Evolutionary conservation across 805 yeast species (phyloP).

Genomic region (Wickerhamiella nectarea): DNA sequence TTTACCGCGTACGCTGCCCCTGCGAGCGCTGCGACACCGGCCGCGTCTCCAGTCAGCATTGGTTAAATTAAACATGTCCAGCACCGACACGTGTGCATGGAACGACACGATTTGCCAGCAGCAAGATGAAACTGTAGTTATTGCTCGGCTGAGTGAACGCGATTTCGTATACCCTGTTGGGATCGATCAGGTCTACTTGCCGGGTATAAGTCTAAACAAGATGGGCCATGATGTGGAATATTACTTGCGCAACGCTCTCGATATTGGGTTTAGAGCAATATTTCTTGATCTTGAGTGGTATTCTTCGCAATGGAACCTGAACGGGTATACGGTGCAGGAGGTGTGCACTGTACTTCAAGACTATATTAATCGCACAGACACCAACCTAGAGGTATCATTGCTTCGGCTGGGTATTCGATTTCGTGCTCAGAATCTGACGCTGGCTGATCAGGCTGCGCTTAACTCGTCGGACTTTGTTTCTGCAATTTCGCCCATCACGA

Average conservation of each 20-base stretch:
- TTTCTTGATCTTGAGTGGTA: conserved; percentile 42
- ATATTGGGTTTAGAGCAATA: conserved; percentile 27
- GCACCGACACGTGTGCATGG: conserved; percentile 6
- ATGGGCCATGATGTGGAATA: conserved; percentile 1
- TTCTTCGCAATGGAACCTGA: conserved; percentile 32
- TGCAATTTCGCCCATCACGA: background rate
- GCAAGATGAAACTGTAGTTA: conserved; percentile 12
- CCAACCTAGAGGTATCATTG: conserved; percentile 34
- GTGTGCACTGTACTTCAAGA: conserved; percentile 19
- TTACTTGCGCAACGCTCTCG: conserved; percentile 19
- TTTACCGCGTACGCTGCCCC: conserved; percentile 10
- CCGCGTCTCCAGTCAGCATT: background rate
- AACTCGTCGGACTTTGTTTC: background rate
- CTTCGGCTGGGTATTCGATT: conserved; percentile 30
- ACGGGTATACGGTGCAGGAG: conserved; percentile 25
- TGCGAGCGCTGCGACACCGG: background rate
- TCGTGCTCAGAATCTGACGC: background rate
- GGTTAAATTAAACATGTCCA: background rate
- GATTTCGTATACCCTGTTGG: conserved; percentile 25
- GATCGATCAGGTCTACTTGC: conserved; percentile 23
- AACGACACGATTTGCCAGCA: conserved; percentile 14
- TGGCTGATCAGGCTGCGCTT: background rate
- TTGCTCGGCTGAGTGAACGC: conserved; percentile 24
- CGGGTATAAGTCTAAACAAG: conserved; percentile 24
- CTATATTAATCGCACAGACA: conserved; percentile 33